Conservation (phyloP, 495 filamentous ascomycete genomes). For the Annulohypoxylon moriforme region DNA sequence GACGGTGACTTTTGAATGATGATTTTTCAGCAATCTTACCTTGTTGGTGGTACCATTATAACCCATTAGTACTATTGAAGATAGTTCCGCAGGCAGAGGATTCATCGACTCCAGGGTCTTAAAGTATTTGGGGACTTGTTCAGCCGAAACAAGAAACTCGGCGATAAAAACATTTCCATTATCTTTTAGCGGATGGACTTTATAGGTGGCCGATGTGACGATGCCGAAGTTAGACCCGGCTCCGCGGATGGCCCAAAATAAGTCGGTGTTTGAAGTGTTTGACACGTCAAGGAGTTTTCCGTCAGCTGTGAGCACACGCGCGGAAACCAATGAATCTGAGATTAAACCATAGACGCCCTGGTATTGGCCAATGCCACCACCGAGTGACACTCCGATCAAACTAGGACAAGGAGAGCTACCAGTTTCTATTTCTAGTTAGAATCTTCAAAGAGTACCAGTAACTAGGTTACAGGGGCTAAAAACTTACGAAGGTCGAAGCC, state of each 20-base stretch:
- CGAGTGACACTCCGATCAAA: slow-evolving; percentile 53
- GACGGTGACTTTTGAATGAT: too few species aligned
- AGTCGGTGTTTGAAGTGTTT: slow-evolving; percentile 46
- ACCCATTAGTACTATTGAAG: too few species aligned
- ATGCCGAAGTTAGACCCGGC: slow-evolving; percentile 53
- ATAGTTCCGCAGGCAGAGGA: slow-evolving; percentile 33
- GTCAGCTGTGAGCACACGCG: slow-evolving; percentile 51
- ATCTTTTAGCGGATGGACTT: slow-evolving; percentile 39
- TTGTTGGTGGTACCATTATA: too few species aligned
- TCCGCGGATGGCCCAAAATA: slow-evolving; percentile 56
- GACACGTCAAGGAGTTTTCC: slow-evolving; percentile 43
- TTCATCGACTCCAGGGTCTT: slow-evolving; percentile 11
- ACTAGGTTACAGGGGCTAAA: not conserved
- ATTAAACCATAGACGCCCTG: slow-evolving; percentile 52
- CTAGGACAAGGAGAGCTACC: slow-evolving; percentile 49
- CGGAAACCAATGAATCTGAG: slow-evolving; percentile 48
- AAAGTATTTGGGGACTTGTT: not conserved
- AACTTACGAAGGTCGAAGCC: slow-evolving; percentile 49
- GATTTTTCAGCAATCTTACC: too few species aligned
- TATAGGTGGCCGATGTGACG: slow-evolving; percentile 52
- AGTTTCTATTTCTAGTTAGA: slow-evolving; percentile 19
- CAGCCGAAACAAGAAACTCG: not conserved
- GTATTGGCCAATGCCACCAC: slow-evolving; percentile 51
- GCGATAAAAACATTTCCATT: slow-evolving; percentile 16
- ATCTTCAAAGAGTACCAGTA: not conserved